Conservation (phyloP, 2,329 filamentous ascomycete genomes). For the Botryosphaeria dothidea region DNA sequence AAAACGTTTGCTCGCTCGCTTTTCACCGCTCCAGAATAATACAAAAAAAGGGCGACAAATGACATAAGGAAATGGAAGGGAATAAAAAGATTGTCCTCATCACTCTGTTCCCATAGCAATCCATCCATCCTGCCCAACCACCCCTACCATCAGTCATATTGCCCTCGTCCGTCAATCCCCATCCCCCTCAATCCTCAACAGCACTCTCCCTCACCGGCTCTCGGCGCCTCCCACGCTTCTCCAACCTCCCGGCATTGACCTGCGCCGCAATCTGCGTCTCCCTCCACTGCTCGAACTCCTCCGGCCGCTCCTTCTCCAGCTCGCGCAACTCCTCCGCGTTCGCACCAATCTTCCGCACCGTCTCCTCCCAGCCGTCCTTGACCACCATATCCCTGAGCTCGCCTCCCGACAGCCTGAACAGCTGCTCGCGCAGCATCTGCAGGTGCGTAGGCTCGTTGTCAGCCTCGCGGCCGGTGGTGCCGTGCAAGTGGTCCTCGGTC, state of each 20-base stretch:
- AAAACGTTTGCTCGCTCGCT: background rate
- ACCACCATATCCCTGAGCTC: slow-evolving; percentile 43
- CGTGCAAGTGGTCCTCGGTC: background rate
- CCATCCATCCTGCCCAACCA: background rate
- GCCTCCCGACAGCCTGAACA: slow-evolving; percentile 64
- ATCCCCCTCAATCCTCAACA: background rate
- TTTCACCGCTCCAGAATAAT: background rate
- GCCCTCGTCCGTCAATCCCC: background rate
- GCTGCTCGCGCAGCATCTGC: slow-evolving; percentile 56
- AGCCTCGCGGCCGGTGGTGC: slow-evolving; percentile 36
- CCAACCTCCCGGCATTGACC: slow-evolving; percentile 27
- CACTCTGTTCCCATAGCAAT: background rate
- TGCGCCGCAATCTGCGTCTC: slow-evolving; percentile 41
- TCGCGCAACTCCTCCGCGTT: slow-evolving; percentile 67
- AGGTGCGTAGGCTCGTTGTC: slow-evolving; percentile 42
- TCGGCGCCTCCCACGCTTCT: background rate
- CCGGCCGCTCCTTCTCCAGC: slow-evolving; percentile 50
- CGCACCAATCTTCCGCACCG: slow-evolving; percentile 63
- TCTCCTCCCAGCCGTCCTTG: slow-evolving; percentile 59
- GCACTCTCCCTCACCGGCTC: background rate
- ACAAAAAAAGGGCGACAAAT: background rate
- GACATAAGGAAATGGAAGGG: background rate
- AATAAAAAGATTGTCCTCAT: background rate
- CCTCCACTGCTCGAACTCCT: slow-evolving; percentile 33
- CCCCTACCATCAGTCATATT: background rate